Conservation (phyloP, 805 yeast genomes). For the Wickerhamomyces queroliae region DNA sequence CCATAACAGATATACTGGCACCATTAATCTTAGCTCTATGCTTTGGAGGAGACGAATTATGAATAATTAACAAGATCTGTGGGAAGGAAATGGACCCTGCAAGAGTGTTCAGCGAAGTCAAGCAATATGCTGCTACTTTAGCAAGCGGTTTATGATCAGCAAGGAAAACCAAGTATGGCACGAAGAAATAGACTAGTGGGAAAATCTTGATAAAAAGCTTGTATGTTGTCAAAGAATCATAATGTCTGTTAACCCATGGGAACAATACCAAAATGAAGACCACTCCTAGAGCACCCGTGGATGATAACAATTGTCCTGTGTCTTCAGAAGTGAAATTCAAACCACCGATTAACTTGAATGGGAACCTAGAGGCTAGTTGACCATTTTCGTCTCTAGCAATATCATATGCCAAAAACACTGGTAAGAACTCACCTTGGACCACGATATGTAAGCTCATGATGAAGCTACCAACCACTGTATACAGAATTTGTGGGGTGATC, state of each 20-base stretch:
- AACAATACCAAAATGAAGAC: constrained; percentile 42
- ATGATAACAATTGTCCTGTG: constrained; percentile 45
- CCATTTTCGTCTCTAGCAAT: constrained; percentile 21
- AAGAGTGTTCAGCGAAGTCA: constrained; percentile 30
- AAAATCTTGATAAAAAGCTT: constrained; percentile 32
- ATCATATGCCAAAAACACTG: constrained; percentile 45
- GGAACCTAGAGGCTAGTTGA: constrained; percentile 32
- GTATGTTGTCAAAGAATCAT: constrained; percentile 39
- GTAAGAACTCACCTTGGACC: constrained; percentile 51
- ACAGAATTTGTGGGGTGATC: constrained; percentile 25
- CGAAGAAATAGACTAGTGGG: constrained; percentile 37
- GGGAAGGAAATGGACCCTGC: constrained; percentile 46
- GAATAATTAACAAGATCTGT: constrained; percentile 45
- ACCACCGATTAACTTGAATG: constrained; percentile 46
- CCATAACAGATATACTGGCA: constrained; percentile 43
- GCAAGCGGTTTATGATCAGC: constrained; percentile 25
- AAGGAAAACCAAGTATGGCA: constrained; percentile 45
- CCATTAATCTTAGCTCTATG: constrained; percentile 58
- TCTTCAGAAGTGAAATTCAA: constrained; percentile 39
- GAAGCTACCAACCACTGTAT: constrained; percentile 33
- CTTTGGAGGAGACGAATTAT: constrained; percentile 45
- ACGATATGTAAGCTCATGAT: constrained; percentile 40
- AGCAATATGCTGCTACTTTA: constrained; percentile 16
- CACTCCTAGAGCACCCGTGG: constrained; percentile 51
- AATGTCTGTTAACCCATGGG: constrained; percentile 44